Conservation (phyloP, 805 yeast genomes). For the Starmera dryadoides region DNA sequence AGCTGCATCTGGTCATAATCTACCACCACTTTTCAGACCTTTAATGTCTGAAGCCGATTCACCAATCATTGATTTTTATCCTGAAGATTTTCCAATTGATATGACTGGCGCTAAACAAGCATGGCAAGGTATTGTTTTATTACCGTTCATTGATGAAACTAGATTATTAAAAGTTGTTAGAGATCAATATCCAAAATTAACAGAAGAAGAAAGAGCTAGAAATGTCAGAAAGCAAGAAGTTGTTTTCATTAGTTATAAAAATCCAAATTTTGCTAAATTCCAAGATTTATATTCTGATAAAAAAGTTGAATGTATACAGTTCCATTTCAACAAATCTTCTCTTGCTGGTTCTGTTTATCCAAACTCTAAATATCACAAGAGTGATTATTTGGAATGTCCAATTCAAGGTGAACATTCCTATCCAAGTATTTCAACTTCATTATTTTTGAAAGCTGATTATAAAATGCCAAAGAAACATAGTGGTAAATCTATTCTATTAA, state of each 20-base stretch:
- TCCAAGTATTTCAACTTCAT: slow-evolving; percentile 33
- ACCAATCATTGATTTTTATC: slow-evolving; percentile 86
- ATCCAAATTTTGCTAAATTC: slow-evolving; percentile 35
- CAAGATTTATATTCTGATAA: slow-evolving; percentile 25
- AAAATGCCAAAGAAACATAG: slow-evolving; percentile 46
- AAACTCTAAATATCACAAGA: slow-evolving; percentile 25
- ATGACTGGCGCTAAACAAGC: slow-evolving; percentile 94
- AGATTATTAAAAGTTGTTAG: slow-evolving; percentile 62
- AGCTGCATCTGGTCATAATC: slow-evolving; percentile 82
- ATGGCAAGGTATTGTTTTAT: slow-evolving; percentile 89
- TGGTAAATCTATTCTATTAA: slow-evolving; percentile 78
- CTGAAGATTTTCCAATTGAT: slow-evolving; percentile 80
- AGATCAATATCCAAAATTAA: slow-evolving; percentile 51
- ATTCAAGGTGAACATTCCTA: slow-evolving; percentile 23
- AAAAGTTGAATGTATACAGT: slow-evolving; percentile 22
- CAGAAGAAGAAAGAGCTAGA: slow-evolving; percentile 62
- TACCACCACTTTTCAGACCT: slow-evolving; percentile 76
- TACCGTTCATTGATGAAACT: slow-evolving; percentile 87
- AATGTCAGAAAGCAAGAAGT: slow-evolving; percentile 68
- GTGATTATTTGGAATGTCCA: slow-evolving; percentile 26
- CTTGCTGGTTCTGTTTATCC: slow-evolving; percentile 49
- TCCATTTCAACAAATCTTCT: slow-evolving; percentile 45
- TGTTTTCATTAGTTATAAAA: slow-evolving; percentile 57
- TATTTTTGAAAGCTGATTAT: slow-evolving; percentile 41
- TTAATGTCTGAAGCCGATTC: slow-evolving; percentile 76